A percentile compares a stretch with the other conserved stretches of the same genome.
Conservation (phyloP, 305 asterid species). For the Rubia peregrina region DNA sequence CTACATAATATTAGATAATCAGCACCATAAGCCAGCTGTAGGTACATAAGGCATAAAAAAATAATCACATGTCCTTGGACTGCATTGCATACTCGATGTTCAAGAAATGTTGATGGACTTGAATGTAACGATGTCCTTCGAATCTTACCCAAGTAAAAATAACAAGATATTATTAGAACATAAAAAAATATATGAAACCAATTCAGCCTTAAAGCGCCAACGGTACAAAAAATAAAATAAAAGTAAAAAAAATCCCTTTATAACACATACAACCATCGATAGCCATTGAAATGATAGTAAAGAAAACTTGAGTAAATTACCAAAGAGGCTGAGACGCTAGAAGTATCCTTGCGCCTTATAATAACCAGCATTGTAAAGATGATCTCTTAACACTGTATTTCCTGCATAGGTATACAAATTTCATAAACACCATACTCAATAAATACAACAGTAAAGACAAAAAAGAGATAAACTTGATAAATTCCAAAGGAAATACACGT, state of each 20-base stretch:
- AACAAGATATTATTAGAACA: not conserved
- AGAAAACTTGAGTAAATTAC: conserved; percentile 24
- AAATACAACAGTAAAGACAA: not conserved
- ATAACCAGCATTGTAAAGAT: conserved; percentile 61
- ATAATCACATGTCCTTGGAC: conserved; percentile 47
- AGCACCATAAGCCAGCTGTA: not conserved
- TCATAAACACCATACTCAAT: not conserved
- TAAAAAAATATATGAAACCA: not conserved
- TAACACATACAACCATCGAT: no score
- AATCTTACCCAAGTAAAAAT: conserved; percentile 32
- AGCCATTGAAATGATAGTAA: not conserved
- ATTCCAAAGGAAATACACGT: not conserved
- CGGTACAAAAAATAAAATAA: no score
- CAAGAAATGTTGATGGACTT: conserved; percentile 35
- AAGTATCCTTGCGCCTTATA: conserved; percentile 74
- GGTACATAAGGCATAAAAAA: not conserved
- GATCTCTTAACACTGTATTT: conserved; percentile 29
- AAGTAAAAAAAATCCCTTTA: not conserved
- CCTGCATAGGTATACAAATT: not conserved
- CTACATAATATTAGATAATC: not conserved
- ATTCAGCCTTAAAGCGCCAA: not conserved
- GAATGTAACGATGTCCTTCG: conserved; percentile 43
- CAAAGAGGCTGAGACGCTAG: conserved; percentile 54
- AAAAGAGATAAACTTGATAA: not conserved
- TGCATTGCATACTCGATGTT: conserved; percentile 33